Evolutionary conservation across 164 flowering plant species (phyloP), one percentile per base, ranked within the genome.

Genomic region (Vitis amurensis): DNA sequence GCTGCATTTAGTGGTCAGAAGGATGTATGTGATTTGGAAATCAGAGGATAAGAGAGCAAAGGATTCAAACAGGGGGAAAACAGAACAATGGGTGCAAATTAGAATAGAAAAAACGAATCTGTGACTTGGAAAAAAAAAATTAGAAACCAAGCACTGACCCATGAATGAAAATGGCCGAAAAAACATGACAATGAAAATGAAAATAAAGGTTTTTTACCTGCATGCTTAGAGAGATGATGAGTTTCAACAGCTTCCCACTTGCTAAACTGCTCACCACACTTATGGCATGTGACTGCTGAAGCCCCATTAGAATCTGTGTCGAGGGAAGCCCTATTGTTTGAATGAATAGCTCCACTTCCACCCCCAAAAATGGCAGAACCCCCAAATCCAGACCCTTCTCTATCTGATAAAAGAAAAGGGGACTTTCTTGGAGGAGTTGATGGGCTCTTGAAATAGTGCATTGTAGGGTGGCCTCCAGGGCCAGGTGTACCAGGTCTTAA

Each of bases 221-320:
- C 99, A 85, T 95, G 99, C 71, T 86, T 89, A 61, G 97, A 91
- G 71, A 95, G 91, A 74, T 95, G 99, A 72, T 95, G 99, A 2
- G 86, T 74, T 79, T 95, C 98, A 75, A 83, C 88, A 77, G 91
- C 93, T 74, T 93, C 96, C 96, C 91, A 90, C 76, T 84, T 87
- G 66, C 68, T 85, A 76, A 91, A 95, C 66, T 87, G 92, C 71
- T 86, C 96, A 17, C 94, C 95, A 82, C 98, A 93, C 78, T 91
- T 91, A 57, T 89, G 96, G 71, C 98, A 95, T 59, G 79, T 82
- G 37, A 88, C 74, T 6, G 70, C 60, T 53, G 86, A 83, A 71
- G 72, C 74, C 13, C 82, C 88, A 81, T 83, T 67, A 55, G 78
- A 66, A 62, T 87, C 86, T 30, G 61, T 64, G 27, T 82, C 86